These are phyloP conservation scores for Grosmannia huntii DNA, from an alignment of 2,329 filamentous ascomycete species.

Conservation along the genomic window DNA sequence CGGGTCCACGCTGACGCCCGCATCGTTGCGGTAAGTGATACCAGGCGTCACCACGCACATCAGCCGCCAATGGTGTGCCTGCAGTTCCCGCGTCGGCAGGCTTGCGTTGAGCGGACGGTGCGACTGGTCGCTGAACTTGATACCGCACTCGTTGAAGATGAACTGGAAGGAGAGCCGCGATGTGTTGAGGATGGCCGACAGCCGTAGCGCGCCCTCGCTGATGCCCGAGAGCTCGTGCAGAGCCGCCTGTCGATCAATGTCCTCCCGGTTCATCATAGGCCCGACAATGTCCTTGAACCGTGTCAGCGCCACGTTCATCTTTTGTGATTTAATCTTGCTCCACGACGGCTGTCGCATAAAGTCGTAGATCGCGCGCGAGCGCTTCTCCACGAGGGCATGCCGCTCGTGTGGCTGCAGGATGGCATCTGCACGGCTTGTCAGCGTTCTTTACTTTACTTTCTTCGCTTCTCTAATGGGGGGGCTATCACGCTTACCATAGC, in stretches of 20 bases:
- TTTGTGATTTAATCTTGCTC: conserved; percentile 13
- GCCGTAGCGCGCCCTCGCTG: conserved; percentile 27
- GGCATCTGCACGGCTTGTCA: conserved; percentile 1
- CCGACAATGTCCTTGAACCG: conserved; percentile 23
- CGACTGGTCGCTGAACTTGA: conserved; percentile 33
- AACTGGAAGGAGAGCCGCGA: conserved; percentile 21
- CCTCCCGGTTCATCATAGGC: conserved; percentile 30
- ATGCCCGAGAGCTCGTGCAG: conserved; percentile 29
- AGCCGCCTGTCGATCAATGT: conserved; percentile 22
- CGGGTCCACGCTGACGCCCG: conserved; percentile 28
- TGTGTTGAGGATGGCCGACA: conserved; percentile 34
- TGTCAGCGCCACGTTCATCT: conserved; percentile 12
- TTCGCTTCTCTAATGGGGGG: not conserved
- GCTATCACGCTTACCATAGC: conserved; percentile 15
- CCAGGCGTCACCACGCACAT: conserved; percentile 41
- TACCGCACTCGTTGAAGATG: conserved; percentile 34
- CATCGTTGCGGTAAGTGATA: conserved; percentile 41
- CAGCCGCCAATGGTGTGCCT: conserved; percentile 38
- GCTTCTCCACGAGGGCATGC: conserved; percentile 23
- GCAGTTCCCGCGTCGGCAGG: conserved; percentile 28
- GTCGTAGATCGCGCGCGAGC: conserved; percentile 20
- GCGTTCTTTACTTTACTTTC: not conserved
- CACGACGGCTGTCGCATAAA: conserved; percentile 20
- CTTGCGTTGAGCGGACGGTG: conserved; percentile 33
- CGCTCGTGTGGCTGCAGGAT: conserved; percentile 16